Evolutionary conservation across 768 basidiomycete species (phyloP).

Genomic region (Hortiboletus flavorubellus): DNA sequence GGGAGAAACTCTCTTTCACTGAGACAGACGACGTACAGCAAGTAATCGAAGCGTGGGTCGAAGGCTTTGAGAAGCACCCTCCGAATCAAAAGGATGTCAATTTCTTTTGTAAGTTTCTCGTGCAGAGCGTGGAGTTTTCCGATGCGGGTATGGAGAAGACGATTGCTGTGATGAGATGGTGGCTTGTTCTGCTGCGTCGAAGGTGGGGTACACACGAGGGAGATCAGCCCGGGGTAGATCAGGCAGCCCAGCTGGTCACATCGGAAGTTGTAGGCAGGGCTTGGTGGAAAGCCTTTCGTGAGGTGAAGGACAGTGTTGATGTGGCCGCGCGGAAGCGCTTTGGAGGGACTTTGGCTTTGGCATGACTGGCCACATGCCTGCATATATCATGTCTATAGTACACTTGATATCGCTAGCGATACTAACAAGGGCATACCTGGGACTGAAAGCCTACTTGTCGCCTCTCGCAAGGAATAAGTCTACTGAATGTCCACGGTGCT

Average conservation of each 20-base stretch:
- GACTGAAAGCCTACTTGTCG: slow-evolving; percentile 28
- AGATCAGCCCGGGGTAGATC: slow-evolving; percentile 33
- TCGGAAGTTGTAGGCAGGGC: slow-evolving; percentile 50
- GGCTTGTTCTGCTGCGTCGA: slow-evolving; percentile 66
- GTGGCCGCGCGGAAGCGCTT: slow-evolving; percentile 61
- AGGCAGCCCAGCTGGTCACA: slow-evolving; percentile 30
- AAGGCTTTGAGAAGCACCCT: slow-evolving; percentile 51
- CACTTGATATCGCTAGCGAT: neutral
- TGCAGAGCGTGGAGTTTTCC: slow-evolving; percentile 61
- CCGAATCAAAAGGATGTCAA: slow-evolving; percentile 75
- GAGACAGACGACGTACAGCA: slow-evolving; percentile 71
- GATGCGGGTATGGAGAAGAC: slow-evolving; percentile 72
- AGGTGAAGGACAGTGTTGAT: slow-evolving; percentile 67
- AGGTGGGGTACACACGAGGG: slow-evolving; percentile 59
- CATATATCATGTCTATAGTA: neutral
- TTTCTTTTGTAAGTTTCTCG: slow-evolving; percentile 69
- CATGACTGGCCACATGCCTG: slow-evolving; percentile 30
- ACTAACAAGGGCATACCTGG: neutral
- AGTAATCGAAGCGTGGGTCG: slow-evolving; percentile 75
- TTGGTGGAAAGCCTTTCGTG: slow-evolving; percentile 82
- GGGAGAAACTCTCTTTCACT: slow-evolving; percentile 55
- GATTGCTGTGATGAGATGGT: slow-evolving; percentile 75
- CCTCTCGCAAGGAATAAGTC: slow-evolving; percentile 60
- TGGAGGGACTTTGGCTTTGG: slow-evolving; percentile 66
- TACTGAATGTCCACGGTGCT: slow-evolving; percentile 31